Evolutionary conservation across 129 eudicot species (phyloP).

Genomic region (Helianthus tuberosus): DNA sequence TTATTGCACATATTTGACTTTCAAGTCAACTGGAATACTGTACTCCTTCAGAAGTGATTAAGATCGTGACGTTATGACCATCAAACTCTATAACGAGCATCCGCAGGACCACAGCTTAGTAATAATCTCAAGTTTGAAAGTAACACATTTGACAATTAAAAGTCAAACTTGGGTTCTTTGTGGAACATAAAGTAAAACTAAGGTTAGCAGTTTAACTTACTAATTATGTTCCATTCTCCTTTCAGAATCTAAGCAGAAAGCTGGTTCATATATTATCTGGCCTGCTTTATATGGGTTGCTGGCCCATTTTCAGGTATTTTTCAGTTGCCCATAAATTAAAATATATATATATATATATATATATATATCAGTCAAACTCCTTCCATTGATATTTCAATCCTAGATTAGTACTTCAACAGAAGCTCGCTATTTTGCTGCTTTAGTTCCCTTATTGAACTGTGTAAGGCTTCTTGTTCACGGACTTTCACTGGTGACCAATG

Average conservation of each 20-base stretch:
- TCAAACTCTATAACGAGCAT: conserved; percentile 4
- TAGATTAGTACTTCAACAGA: conserved; percentile 90
- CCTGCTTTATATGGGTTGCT: conserved; percentile 82
- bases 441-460: conserved; percentile 74
- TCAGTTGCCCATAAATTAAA: neutral
- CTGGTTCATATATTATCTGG: conserved; percentile 96
- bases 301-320: conserved; percentile 92
- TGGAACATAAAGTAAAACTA: neutral
- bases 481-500: conserved; percentile 69
- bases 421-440: conserved; percentile 91
- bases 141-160: neutral
- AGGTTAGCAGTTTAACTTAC: conserved; percentile 11
- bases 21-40: neutral
- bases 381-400: conserved; percentile 58
- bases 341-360: too few species aligned
- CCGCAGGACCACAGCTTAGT: neutral
- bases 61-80: conserved; percentile 4
- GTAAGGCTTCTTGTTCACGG: conserved; percentile 75
- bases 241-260: conserved; percentile 84
- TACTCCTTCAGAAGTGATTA: conserved; percentile 12
- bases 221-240: conserved; percentile 15
- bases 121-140: neutral
- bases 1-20: neutral
- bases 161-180: conserved; percentile 8
- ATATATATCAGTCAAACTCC: neutral